Base-by-base conservation (phyloP, 257 asterid genomes). In the Striga asiatica region DNA sequence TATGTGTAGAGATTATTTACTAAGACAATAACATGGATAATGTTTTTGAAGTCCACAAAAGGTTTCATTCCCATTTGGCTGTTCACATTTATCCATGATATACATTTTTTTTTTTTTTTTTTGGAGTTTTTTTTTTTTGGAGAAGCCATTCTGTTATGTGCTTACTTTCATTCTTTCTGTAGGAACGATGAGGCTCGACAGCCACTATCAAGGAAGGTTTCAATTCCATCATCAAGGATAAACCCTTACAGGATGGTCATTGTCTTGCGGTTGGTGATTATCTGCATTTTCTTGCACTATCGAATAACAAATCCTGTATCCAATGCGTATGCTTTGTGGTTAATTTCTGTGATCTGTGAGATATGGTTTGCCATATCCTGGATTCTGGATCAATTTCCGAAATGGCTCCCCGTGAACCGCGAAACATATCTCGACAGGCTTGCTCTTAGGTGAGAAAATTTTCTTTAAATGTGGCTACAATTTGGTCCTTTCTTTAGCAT, bases 361-460 rank as follows among this genome's bases (percentile, higher is more conserved):
- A 84, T 92, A 48, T 92, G 98, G 98, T 92, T 92, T 65, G 98
- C 98, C 39, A 38, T 88, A 35, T 92, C 98, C 8, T 92, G 98
- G 98, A 92, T 92, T 78, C 74, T 92, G 68, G 98, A 88, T 88
- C 98, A 92, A 84, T 92, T 91, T 66, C 98, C 98, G 2, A 91
- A 91, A 69, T 91, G 98, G 98, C 93, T 87, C 73, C 98, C 98
- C 3, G 66, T 88, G 41, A 92, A 88, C 70, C 94, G 97, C 19
- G 98, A 92, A 74, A 92, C 98, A 16, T 92, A 92, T 73, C 97
- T 92, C 21, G 98, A 92, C 69, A 84, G 98, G 81, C 98, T 92
- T 68, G 61, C 98, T 19, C 78, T 92, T 60, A 77, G 98, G 97
- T 88, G 64, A 71, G 84, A 59, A 54, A 55, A 25, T n/a, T n/a